phyloP scores from a whole-genome alignment of 495 filamentous ascomycete species.

The Symbiotaphrina buchneri region DNA sequence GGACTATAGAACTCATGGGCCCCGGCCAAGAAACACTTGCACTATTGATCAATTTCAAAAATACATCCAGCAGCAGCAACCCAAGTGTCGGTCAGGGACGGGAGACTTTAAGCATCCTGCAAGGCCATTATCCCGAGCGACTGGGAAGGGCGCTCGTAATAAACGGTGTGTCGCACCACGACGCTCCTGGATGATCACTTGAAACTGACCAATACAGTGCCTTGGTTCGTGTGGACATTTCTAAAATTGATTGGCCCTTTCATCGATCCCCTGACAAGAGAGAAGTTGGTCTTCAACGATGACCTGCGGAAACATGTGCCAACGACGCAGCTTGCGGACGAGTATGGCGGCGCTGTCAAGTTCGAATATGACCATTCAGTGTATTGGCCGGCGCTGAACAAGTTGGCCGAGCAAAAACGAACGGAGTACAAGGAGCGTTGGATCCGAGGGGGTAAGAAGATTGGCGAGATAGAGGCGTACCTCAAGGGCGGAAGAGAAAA shows the following conservation, averaged over 20 bases:
- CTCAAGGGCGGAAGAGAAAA: slow-evolving; percentile 36
- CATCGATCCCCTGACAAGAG: slow-evolving; percentile 75
- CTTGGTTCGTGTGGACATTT: slow-evolving; percentile 72
- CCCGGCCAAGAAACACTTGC: slow-evolving; percentile 68
- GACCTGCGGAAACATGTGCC: slow-evolving; percentile 61
- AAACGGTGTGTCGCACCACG: slow-evolving; percentile 35
- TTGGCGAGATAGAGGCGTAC: slow-evolving; percentile 71
- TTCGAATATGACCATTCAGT: slow-evolving; percentile 72
- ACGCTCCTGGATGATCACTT: slow-evolving; percentile 1
- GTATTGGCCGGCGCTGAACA: slow-evolving; percentile 75
- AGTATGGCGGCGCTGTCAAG: slow-evolving; percentile 38
- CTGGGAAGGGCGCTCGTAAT: slow-evolving; percentile 74
- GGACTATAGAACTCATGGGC: slow-evolving; percentile 67
- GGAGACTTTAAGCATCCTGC: slow-evolving; percentile 66
- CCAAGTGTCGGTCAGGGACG: slow-evolving; percentile 54
- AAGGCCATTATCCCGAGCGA: slow-evolving; percentile 86
- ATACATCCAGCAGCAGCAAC: slow-evolving; percentile 50
- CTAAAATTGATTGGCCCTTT: slow-evolving; percentile 91
- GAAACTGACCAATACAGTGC: slow-evolving; percentile 28
- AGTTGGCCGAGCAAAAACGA: slow-evolving; percentile 36
- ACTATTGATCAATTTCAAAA: slow-evolving; percentile 74
- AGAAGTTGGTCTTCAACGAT: slow-evolving; percentile 92
- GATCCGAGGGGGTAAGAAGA: slow-evolving; percentile 50
- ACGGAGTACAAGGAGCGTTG: slow-evolving; percentile 41
- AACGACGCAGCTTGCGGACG: slow-evolving; percentile 49